Base-by-base conservation (phyloP, 148 eudicot genomes). In the Rhododendron williamsianum region DNA sequence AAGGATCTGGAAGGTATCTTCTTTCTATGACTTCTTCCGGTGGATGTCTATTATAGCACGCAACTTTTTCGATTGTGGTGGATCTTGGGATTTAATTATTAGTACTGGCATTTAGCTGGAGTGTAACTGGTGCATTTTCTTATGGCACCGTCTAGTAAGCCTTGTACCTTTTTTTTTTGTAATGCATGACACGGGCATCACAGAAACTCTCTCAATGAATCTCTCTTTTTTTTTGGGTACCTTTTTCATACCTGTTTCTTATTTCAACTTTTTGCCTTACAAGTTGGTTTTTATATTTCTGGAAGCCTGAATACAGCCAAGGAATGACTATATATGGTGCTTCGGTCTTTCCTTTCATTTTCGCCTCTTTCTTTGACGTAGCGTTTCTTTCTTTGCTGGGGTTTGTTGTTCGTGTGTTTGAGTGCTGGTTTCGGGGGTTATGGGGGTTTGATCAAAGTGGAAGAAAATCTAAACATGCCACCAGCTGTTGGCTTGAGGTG, bases 1-100 rank as follows among this genome's bases (percentile, higher is more conserved):
- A 97, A 97, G 91, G 99, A 97, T 77, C 86, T 95, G 86, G 98
- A 95, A 95, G 99, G 98, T 97, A 90, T 82, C 60, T 76, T 35
- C 54, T 45, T 84, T 78, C 9, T 73, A 9, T 15, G 30, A 60
- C 38, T 71, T 83, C 4, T 71, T 13, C 58, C 18, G 19, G 38
- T 56, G 35, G 43, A 49, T 82, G 25, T n/a, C n/a, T 58, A 41
- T 51, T 36, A 18, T 27, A 25, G 19, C 38, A 9, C 4, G 8
- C 48, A 35, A 23, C 18, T 58, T 1, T 60, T 58, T 35, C 1
- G 1, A 27, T 80, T 80, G 30, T 11, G 15, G 48, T 27, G 33
- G 82, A 30, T 33, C 41, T 13, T 51, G 63, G 82, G 63, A 27
- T 38, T 27, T 43, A 21, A 46, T 77, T 48, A 78, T 51, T 27